These are phyloP conservation scores for Calocera cornea DNA, from an alignment of 768 basidiomycete genomes.

Conservation along the genomic window DNA sequence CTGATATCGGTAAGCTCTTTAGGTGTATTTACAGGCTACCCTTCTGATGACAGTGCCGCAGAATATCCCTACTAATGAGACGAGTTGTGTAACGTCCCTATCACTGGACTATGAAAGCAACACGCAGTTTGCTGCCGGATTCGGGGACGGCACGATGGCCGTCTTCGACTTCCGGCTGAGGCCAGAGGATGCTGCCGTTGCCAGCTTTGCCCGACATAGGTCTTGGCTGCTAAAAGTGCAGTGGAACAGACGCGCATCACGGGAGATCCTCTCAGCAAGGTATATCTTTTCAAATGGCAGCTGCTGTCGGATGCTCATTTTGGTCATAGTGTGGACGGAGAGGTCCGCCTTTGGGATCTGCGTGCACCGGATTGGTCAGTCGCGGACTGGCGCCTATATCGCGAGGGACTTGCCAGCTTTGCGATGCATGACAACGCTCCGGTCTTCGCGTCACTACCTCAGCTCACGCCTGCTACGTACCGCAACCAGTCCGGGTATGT, in stretches of 20 bases:
- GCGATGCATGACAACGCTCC: slow-evolving; percentile 74
- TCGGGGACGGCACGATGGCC: slow-evolving; percentile 81
- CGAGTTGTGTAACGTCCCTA: slow-evolving; percentile 79
- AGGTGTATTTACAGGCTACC: neutral
- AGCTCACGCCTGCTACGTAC: slow-evolving; percentile 44
- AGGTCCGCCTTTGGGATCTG: slow-evolving; percentile 84
- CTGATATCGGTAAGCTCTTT: slow-evolving; percentile 14
- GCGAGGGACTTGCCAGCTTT: slow-evolving; percentile 64
- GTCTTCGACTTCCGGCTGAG: slow-evolving; percentile 84
- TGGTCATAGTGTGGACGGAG: slow-evolving; percentile 59
- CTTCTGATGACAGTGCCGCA: slow-evolving; percentile 22
- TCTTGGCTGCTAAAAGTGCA: slow-evolving; percentile 87
- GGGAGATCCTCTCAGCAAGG: slow-evolving; percentile 78
- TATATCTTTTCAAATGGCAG: slow-evolving; percentile 26
- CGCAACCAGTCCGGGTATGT: slow-evolving; percentile 50
- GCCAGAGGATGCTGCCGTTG: slow-evolving; percentile 68
- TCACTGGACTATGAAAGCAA: slow-evolving; percentile 62
- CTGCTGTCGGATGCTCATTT: slow-evolving; percentile 1
- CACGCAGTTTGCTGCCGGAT: slow-evolving; percentile 75
- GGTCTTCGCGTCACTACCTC: slow-evolving; percentile 62
- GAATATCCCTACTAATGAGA: slow-evolving; percentile 82
- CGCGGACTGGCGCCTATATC: slow-evolving; percentile 50
- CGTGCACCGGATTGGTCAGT: slow-evolving; percentile 48
- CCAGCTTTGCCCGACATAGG: slow-evolving; percentile 60
- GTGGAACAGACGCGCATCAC: slow-evolving; percentile 56